Base-by-base conservation (phyloP, 1,139 yeast genomes). In the Diutina sp. region DNA sequence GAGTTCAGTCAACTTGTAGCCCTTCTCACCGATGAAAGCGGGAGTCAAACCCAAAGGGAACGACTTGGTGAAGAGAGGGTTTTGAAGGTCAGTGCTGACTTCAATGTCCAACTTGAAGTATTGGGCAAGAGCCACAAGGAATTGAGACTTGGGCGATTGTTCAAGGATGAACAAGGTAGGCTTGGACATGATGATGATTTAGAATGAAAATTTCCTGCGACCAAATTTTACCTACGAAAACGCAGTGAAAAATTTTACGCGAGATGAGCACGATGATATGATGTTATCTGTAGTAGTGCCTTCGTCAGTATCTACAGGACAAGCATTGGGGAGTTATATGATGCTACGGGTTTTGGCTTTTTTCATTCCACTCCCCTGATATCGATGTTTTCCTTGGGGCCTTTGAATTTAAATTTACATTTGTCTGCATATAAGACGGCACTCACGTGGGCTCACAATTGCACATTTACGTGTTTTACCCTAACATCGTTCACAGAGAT, bases 21-120 rank as follows among this genome's bases (percentile, higher is more conserved):
- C 96, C 71, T 87, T 85, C 63, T 87, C 83, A 60, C 90, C 93
- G 65, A 82, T 68, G 65, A 87, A 88, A 62, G 90, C 85, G 66
- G 98, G 98, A 61, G 82, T 78, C 72, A 80, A 82, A 66, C 74
- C 78, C 68, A 84, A 73, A 65, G 97, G 96, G 83, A 88, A 90
- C 67, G 73, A 21, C 35, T 35, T 12, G 47, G 21, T n/a, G 25
- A 47, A 55, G n/a, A 75, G 79, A 53, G 67, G 72, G 57, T 72
- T 71, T 58, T 69, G 67, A 60, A 76, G 75, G 59, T 73, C 32
- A 18, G 53, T 77, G 60, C 75, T 73, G 60, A 86, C 65, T 64
- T 79, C 76, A 68, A 90, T 74, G 64, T 90, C 96, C 64, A 93
- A 79, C 63, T 82, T 80, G 74, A 80, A 82, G 74, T 79, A 73